Evolutionary conservation across 2,329 filamentous ascomycete genomes (phyloP), one percentile per base, ranked within the genome.

Genomic region (Botrytis galanthina): DNA sequence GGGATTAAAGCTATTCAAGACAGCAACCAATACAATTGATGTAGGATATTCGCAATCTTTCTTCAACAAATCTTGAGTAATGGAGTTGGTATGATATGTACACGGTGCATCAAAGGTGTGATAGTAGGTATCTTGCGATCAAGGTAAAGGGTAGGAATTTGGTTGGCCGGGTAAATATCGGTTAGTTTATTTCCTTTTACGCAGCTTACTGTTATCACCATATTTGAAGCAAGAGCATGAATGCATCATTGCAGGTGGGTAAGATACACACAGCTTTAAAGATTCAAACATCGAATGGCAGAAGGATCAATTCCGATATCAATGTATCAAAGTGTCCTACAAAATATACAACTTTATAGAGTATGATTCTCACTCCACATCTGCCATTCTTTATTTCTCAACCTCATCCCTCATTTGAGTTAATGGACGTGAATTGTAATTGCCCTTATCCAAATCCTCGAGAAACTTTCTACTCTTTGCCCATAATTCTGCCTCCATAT

Each of bases 401-500:
- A 72, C 70, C 7, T 61, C 72, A 39, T 60, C 72, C 10, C 44
- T 71, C 39, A 32, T 54, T 73, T 63, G 57, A 35, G 62, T 10
- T n/a, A 48, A 51, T 44, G n/a, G 73, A 71, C 70, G 74, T 67
- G 29, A 62, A 72, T 59, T 70, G 18, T 71, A 70, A 42, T 57
- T 68, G 5, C 66, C 74, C 26, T 71, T 73, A 46, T 78, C 79
- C 35, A 85, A 71, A 37, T 80, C 79, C 75, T 85, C 85, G 59
- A 92, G 80, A 75, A 92, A 86, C 63, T 82, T 83, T 77, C 85
- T 87, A 59, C 89, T 87, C 76, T 88, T 87, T 48, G 85, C 86
- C 89, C 95, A 92, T 62, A 97, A 84, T 83, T 98, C 93, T 2
- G 89, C 88, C 80, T 97, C 94, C 86, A 95, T 96, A 76, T 93